A percentile compares a stretch with the other conserved stretches of the same genome.
Conservation (phyloP, 495 filamentous ascomycete genomes). For the Penicillium pulvis region DNA sequence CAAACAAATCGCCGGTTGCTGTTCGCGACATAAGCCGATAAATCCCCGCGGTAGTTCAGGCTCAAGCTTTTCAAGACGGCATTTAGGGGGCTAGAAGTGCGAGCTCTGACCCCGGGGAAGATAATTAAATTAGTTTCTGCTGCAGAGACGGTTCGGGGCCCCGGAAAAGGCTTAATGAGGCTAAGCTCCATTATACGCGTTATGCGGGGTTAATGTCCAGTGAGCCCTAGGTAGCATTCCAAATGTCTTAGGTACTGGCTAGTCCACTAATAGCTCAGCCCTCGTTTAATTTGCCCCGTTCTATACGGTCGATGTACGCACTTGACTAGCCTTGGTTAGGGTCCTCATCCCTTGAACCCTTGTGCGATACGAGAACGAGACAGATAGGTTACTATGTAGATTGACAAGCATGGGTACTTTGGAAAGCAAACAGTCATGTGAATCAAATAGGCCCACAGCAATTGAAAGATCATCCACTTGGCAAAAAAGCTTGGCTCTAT, state of each 20-base stretch:
- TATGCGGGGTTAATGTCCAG: neutral
- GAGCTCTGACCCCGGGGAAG: too few species aligned
- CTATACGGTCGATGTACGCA: too few species aligned
- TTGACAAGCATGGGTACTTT: too few species aligned
- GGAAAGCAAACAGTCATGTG: too few species aligned
- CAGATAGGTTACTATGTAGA: too few species aligned
- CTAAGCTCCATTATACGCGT: neutral
- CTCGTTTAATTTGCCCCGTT: neutral
- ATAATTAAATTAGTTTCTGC: neutral
- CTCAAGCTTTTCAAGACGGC: neutral
- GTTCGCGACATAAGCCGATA: neutral
- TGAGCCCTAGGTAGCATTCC: neutral
- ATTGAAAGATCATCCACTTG: neutral
- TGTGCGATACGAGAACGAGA: too few species aligned
- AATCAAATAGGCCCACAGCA: neutral
- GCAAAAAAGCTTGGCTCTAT: neutral
- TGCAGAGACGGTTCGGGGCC: neutral
- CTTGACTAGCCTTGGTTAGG: too few species aligned
- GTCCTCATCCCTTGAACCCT: too few species aligned
- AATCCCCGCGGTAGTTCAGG: neutral
- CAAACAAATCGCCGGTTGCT: neutral
- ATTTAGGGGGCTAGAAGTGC: neutral
- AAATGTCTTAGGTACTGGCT: neutral
- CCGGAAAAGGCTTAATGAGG: conserved; percentile 3
- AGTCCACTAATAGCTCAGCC: neutral